These are phyloP conservation scores for Xylariomycetidae sp. DNA, from an alignment of 2,329 filamentous ascomycete genomes.

Conservation along the genomic window DNA sequence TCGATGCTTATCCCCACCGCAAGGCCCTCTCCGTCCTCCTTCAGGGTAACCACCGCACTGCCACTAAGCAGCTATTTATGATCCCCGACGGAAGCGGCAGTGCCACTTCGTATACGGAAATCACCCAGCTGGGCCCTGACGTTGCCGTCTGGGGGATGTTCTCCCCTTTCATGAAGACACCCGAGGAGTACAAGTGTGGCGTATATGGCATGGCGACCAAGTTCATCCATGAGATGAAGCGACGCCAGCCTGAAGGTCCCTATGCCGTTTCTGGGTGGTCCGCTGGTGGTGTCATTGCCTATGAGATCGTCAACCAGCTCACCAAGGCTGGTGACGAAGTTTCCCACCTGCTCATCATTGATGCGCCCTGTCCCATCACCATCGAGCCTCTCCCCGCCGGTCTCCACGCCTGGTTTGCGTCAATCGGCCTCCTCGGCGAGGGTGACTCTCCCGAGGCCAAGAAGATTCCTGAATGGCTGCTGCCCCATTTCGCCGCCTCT, in stretches of 20 bases:
- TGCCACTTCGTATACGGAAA: slow-evolving; percentile 63
- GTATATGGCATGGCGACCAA: slow-evolving; percentile 61
- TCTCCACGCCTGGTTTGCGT: slow-evolving; percentile 68
- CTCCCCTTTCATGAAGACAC: slow-evolving; percentile 67
- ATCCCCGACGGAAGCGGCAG: slow-evolving; percentile 53
- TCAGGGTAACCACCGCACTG: slow-evolving; percentile 46
- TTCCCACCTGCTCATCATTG: slow-evolving; percentile 59
- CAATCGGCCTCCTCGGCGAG: slow-evolving; percentile 66
- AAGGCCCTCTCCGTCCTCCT: slow-evolving; percentile 41
- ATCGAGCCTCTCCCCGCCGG: slow-evolving; percentile 64
- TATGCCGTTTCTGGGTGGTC: slow-evolving; percentile 71
- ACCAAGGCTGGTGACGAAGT: slow-evolving; percentile 53
- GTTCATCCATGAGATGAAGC: slow-evolving; percentile 66
- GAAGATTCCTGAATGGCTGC: slow-evolving; percentile 67
- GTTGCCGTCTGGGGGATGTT: slow-evolving; percentile 57
- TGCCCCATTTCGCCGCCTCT: slow-evolving; percentile 67
- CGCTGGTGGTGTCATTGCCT: slow-evolving; percentile 71
- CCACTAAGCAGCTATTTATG: slow-evolving; percentile 47
- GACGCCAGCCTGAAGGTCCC: slow-evolving; percentile 63
- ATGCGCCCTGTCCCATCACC: slow-evolving; percentile 61
- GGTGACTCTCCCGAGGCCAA: slow-evolving; percentile 42
- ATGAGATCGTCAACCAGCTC: slow-evolving; percentile 59
- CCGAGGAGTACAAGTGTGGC: slow-evolving; percentile 60
- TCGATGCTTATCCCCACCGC: slow-evolving; percentile 44
- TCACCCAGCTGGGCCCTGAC: slow-evolving; percentile 45